Conservation (phyloP, 192 early-diverging fungal species). For the Geranomyces variabilis region DNA sequence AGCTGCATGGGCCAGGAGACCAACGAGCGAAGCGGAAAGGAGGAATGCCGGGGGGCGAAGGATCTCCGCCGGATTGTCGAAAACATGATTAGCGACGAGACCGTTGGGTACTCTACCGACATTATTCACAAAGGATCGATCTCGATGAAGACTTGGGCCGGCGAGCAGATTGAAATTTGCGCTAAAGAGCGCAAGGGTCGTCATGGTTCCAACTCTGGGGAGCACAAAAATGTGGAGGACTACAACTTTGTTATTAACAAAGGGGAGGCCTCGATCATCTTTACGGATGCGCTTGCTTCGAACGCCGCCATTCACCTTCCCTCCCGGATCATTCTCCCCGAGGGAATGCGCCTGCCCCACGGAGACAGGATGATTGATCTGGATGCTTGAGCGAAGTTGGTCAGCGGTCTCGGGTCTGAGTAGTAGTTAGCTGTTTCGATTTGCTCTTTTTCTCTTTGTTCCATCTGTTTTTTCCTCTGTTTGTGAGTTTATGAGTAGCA, state of each 20-base stretch:
- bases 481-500: too few relatives aligned
- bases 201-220: not conserved
- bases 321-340: constrained; percentile 37
- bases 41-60: constrained; percentile 44
- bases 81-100: constrained; percentile 36
- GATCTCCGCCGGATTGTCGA: constrained; percentile 43
- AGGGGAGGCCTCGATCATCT: not conserved
- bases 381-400: too few relatives aligned
- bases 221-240: constrained; percentile 16
- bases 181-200: constrained; percentile 6
- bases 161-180: constrained; percentile 4
- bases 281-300: constrained; percentile 26
- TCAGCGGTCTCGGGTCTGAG: too few relatives aligned
- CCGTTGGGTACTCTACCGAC: constrained; percentile 39
- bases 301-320: constrained; percentile 47
- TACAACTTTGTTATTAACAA: constrained; percentile 44
- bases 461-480: too few relatives aligned
- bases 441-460: too few relatives aligned
- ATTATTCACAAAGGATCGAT: constrained; percentile 37
- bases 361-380: constrained; percentile 19
- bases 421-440: too few relatives aligned
- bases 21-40: not conserved
- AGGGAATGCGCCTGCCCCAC: constrained; percentile 37
- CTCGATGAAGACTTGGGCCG: not conserved
- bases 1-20: constrained; percentile 18